These are phyloP conservation scores for Trypanosoma cruzi DNA, from an alignment of 208 protist species.

Conservation along the genomic window DNA sequence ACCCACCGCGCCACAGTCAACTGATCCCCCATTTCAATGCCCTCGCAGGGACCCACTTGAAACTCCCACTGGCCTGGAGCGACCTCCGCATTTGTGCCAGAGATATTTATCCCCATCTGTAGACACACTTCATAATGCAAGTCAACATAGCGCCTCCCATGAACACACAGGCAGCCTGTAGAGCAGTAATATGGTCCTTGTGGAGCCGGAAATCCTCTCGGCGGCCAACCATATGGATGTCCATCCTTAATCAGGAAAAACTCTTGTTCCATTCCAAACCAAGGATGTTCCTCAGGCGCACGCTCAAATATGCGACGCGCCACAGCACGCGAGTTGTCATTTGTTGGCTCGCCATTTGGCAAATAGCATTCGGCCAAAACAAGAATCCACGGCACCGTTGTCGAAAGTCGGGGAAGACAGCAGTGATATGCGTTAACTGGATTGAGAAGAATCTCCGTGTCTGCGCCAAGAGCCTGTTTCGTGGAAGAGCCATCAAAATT, in stretches of 20 bases:
- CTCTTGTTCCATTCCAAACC: slow-evolving; percentile 91
- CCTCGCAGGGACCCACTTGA: slow-evolving; percentile 95
- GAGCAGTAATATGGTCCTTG: slow-evolving; percentile 98
- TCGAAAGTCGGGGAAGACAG: slow-evolving; percentile 64
- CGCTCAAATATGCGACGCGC: slow-evolving; percentile 90
- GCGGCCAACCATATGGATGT: slow-evolving; percentile 85
- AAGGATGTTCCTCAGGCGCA: slow-evolving; percentile 65
- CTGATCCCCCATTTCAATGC: slow-evolving; percentile 95
- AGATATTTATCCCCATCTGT: slow-evolving; percentile 84
- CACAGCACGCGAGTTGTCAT: slow-evolving; percentile 91
- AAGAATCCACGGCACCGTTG: slow-evolving; percentile 87
- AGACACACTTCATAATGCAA: slow-evolving; percentile 83
- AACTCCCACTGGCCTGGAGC: slow-evolving; percentile 98
- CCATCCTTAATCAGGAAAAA: slow-evolving; percentile 71
- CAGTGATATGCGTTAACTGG: slow-evolving; percentile 85
- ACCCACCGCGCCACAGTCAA: slow-evolving; percentile 94
- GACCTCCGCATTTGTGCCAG: slow-evolving; percentile 97
- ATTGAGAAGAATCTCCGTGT: slow-evolving; percentile 92
- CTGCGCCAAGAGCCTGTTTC: slow-evolving; percentile 58
- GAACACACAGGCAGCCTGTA: slow-evolving; percentile 69
- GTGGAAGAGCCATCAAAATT: slow-evolving; percentile 98
- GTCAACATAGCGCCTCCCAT: slow-evolving; percentile 89
- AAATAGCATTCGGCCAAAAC: slow-evolving; percentile 93
- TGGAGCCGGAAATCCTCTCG: slow-evolving; percentile 91
- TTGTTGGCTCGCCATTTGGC: slow-evolving; percentile 88